Conservation (phyloP, 2,329 filamentous ascomycete genomes). For the Diaporthe amygdali region DNA sequence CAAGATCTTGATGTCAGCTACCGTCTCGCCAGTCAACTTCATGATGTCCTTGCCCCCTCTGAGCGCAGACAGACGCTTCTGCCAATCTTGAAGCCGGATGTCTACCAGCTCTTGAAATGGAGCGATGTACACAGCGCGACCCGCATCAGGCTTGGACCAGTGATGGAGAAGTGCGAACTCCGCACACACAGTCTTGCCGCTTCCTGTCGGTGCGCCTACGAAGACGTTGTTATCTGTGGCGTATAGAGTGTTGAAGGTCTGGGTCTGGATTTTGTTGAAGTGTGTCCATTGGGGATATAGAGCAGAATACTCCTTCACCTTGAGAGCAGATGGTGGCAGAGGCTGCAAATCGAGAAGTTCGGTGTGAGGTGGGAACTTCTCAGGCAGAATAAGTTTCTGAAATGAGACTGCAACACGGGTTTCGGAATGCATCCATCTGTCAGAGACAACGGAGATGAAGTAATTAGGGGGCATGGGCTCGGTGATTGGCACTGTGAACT, state of each 20-base stretch:
- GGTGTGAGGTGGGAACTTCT: conserved; percentile 94
- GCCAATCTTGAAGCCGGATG: conserved; percentile 82
- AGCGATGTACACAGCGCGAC: conserved; percentile 90
- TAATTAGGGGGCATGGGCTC: conserved; percentile 99
- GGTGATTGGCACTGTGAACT: conserved; percentile 94
- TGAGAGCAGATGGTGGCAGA: conserved; percentile 85
- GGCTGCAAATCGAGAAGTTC: conserved; percentile 91
- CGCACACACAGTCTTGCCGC: conserved; percentile 95
- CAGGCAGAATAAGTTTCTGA: conserved; percentile 90
- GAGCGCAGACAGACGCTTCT: conserved; percentile 73
- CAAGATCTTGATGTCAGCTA: conserved; percentile 86
- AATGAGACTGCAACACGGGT: conserved; percentile 93
- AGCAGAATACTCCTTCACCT: conserved; percentile 79
- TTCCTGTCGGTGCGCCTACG: conserved; percentile 89
- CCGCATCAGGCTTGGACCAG: conserved; percentile 75
- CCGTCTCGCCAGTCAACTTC: conserved; percentile 92
- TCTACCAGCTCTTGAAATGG: conserved; percentile 95
- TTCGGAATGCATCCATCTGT: conserved; percentile 98
- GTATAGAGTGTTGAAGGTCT: conserved; percentile 93
- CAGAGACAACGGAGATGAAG: conserved; percentile 93
- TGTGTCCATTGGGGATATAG: conserved; percentile 84
- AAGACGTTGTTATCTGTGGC: conserved; percentile 93
- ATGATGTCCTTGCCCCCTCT: conserved; percentile 87
- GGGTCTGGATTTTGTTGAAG: conserved; percentile 98
- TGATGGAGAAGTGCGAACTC: conserved; percentile 91